Evolutionary conservation across 495 filamentous ascomycete species (phyloP).

Genomic region (Podospora didyma): DNA sequence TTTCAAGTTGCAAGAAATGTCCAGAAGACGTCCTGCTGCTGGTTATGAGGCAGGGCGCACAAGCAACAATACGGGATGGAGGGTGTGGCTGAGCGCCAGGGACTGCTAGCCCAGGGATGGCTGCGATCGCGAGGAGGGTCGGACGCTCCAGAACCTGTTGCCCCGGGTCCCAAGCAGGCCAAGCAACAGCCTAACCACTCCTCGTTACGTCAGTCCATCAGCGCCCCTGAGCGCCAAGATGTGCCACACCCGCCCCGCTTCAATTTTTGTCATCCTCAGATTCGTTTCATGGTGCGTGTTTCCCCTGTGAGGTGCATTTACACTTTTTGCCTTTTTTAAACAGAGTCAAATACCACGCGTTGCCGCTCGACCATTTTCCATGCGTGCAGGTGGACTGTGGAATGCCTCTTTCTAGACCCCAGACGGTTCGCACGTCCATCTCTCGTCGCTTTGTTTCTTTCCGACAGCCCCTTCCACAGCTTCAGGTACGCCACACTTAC

Average conservation of each 20-base stretch:
- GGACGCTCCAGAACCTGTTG: background rate
- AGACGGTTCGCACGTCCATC: no score
- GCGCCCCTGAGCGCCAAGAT: background rate
- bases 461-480: no score
- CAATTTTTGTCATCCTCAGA: background rate
- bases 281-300: constrained; percentile 3
- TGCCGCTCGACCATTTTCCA: no score
- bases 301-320: background rate
- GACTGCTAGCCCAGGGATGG: constrained; percentile 19
- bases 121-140: constrained; percentile 12
- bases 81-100: constrained; percentile 26
- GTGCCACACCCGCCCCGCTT: background rate
- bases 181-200: background rate
- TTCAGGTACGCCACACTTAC: no score
- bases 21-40: constrained; percentile 18
- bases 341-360: no score
- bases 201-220: background rate
- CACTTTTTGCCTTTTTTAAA: no score
- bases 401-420: no score
- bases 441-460: no score
- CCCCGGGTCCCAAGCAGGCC: background rate
- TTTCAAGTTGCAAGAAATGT: constrained; percentile 26
- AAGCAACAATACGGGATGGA: background rate
- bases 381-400: no score
- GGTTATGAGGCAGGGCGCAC: constrained; percentile 17